Conservation (phyloP, 2,329 filamentous ascomycete genomes). For the Podosphaera xanthii region DNA sequence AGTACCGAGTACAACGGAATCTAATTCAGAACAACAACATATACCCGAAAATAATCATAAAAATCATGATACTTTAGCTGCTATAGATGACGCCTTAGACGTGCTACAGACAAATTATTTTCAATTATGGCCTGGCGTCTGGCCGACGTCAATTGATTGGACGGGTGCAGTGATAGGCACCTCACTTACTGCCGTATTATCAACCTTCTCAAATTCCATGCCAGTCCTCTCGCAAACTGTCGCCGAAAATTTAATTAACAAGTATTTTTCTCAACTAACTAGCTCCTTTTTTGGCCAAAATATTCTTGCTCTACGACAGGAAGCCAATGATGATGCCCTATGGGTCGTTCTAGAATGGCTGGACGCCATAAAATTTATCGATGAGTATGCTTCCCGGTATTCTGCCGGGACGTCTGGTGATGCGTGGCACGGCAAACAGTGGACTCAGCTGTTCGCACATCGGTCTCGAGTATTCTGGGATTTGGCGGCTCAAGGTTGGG, state of each 20-base stretch:
- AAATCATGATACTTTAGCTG: conserved; percentile 6
- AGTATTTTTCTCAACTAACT: conserved; percentile 54
- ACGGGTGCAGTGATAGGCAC: conserved; percentile 70
- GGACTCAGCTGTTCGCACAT: conserved; percentile 56
- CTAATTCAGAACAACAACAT: not conserved
- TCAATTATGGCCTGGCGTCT: conserved; percentile 52
- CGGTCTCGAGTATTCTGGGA: conserved; percentile 72
- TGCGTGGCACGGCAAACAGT: conserved; percentile 55
- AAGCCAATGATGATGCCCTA: conserved; percentile 84
- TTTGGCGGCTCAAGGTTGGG: conserved; percentile 58
- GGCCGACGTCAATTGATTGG: conserved; percentile 81
- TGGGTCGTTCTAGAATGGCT: conserved; percentile 91
- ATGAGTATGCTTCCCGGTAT: conserved; percentile 45
- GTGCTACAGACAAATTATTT: conserved; percentile 65
- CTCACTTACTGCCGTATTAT: conserved; percentile 49
- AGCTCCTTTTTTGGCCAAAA: conserved; percentile 78
- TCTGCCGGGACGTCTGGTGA: conserved; percentile 12
- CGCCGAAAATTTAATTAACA: conserved; percentile 58
- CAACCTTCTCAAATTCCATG: conserved; percentile 42
- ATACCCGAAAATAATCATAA: not conserved
- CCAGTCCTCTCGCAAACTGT: conserved; percentile 17
- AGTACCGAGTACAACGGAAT: not conserved
- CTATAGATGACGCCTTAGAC: conserved; percentile 34
- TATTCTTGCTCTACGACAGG: conserved; percentile 44
- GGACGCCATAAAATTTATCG: conserved; percentile 55